A percentile compares a stretch with the other conserved stretches of the same genome.
These are phyloP conservation scores for Pseudoneurospora amorphoporcata DNA, from an alignment of 495 filamentous ascomycete species.

Conservation along the genomic window DNA sequence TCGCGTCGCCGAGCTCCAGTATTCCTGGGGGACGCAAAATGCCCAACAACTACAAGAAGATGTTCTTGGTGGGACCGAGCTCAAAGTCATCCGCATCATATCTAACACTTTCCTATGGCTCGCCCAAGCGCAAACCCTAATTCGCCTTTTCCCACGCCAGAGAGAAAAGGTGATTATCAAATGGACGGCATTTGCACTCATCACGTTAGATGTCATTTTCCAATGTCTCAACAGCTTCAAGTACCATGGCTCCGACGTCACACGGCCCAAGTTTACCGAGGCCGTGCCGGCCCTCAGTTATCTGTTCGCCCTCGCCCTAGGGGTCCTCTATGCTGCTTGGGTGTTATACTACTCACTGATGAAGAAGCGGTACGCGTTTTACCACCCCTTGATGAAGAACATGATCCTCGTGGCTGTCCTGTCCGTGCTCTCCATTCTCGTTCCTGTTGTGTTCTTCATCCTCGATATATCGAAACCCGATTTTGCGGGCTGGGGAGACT, in stretches of 20 bases:
- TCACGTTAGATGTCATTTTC: slow-evolving; percentile 81
- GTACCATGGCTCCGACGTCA: slow-evolving; percentile 37
- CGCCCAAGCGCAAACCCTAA: slow-evolving; percentile 91
- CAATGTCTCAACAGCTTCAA: slow-evolving; percentile 81
- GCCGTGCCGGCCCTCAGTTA: slow-evolving; percentile 91
- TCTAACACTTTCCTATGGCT: slow-evolving; percentile 95
- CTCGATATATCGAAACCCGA: slow-evolving; percentile 81
- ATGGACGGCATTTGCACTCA: slow-evolving; percentile 91
- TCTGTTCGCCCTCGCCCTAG: slow-evolving; percentile 81
- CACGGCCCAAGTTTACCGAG: slow-evolving; percentile 66
- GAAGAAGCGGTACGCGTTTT: slow-evolving; percentile 89
- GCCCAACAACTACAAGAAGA: slow-evolving; percentile 58
- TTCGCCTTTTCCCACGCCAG: slow-evolving; percentile 88
- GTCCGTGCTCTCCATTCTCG: slow-evolving; percentile 68
- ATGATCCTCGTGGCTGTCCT: slow-evolving; percentile 77
- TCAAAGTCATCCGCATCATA: slow-evolving; percentile 80
- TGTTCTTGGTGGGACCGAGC: slow-evolving; percentile 72
- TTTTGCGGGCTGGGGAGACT: slow-evolving; percentile 92
- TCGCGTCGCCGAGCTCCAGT: slow-evolving; percentile 67
- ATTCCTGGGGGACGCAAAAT: slow-evolving; percentile 58
- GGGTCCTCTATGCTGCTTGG: slow-evolving; percentile 87
- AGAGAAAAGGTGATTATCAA: slow-evolving; percentile 98
- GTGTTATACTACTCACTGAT: slow-evolving; percentile 90
- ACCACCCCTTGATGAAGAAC: slow-evolving; percentile 85
- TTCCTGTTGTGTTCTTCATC: slow-evolving; percentile 93